Conservation (phyloP, 176 grass and related monocot species). For the Juncus inflexus region DNA sequence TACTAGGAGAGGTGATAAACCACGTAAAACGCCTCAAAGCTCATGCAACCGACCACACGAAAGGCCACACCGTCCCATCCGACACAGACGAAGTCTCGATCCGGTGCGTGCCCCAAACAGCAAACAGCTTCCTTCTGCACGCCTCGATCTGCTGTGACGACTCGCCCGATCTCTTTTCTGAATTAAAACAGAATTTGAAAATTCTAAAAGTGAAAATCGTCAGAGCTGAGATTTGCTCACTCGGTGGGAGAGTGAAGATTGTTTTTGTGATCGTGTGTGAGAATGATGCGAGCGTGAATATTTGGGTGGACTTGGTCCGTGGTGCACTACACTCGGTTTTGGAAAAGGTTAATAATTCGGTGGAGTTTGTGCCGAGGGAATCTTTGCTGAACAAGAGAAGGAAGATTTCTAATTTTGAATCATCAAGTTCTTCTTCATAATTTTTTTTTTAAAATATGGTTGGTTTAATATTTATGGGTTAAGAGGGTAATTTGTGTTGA, state of each 20-base stretch:
- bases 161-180: constrained; percentile 49
- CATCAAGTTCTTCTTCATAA: constrained; percentile 74
- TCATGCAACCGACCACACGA: constrained; percentile 38
- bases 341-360: constrained; percentile 40
- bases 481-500: background rate
- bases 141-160: constrained; percentile 82
- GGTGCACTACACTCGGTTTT: constrained; percentile 56
- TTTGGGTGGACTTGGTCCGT: constrained; percentile 32
- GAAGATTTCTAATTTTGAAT: constrained; percentile 52
- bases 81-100: constrained; percentile 65
- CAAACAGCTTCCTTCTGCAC: constrained; percentile 29
- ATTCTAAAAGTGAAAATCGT: constrained; percentile 43
- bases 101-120: constrained; percentile 28
- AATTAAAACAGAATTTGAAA: constrained; percentile 51
- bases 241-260: constrained; percentile 60
- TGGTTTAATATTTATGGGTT: background rate
- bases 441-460: background rate
- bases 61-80: constrained; percentile 51
- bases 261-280: constrained; percentile 39
- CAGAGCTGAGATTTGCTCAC: constrained; percentile 64
- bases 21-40: constrained; percentile 74
- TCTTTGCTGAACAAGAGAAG: constrained; percentile 60
- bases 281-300: constrained; percentile 10
- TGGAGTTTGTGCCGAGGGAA: constrained; percentile 47
- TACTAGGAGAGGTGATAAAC: constrained; percentile 70